Percentiles rank a stretch among this genome's conserved stretches.
Evolutionary conservation across 208 protist genomes (phyloP).

Genomic region (Leishmania gerbilli): DNA sequence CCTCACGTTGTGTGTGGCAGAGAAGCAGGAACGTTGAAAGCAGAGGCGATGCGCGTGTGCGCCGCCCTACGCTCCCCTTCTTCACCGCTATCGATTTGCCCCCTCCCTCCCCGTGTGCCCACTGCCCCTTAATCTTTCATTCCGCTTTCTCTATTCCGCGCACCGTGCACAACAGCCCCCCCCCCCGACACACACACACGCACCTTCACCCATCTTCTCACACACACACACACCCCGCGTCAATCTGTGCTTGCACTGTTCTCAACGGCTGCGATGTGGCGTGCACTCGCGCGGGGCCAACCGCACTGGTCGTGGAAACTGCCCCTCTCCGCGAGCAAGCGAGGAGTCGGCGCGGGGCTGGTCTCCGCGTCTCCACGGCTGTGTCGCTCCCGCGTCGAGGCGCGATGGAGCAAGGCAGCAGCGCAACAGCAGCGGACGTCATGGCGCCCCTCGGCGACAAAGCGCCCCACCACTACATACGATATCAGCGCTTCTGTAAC

Average conservation of each 20-base stretch:
- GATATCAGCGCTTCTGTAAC: conserved; percentile 22
- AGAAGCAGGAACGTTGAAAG: neutral
- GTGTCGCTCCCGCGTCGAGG: conserved; percentile 10
- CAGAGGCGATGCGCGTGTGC: neutral
- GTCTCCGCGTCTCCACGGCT: neutral
- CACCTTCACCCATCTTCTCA: neutral
- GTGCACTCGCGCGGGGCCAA: neutral
- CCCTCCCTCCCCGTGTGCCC: neutral
- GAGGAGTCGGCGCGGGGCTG: neutral
- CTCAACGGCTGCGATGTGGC: neutral
- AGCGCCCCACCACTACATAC: conserved; percentile 20
- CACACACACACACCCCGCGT: too few species aligned
- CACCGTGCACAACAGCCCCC: neutral
- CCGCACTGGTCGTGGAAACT: neutral
- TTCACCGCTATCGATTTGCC: neutral
- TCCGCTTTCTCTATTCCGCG: neutral
- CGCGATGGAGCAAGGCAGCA: conserved; percentile 14
- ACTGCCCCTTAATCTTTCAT: neutral
- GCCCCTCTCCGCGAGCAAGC: neutral
- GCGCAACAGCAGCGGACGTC: conserved; percentile 7
- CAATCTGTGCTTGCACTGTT: neutral
- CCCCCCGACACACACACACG: neutral
- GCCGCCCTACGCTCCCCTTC: neutral
- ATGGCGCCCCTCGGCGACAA: neutral
- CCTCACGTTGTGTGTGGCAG: neutral